Percentiles rank a stretch among this genome's conserved stretches.
phyloP scores from a whole-genome alignment of 2,329 filamentous ascomycete genomes.

The Blastomyces parvus region DNA sequence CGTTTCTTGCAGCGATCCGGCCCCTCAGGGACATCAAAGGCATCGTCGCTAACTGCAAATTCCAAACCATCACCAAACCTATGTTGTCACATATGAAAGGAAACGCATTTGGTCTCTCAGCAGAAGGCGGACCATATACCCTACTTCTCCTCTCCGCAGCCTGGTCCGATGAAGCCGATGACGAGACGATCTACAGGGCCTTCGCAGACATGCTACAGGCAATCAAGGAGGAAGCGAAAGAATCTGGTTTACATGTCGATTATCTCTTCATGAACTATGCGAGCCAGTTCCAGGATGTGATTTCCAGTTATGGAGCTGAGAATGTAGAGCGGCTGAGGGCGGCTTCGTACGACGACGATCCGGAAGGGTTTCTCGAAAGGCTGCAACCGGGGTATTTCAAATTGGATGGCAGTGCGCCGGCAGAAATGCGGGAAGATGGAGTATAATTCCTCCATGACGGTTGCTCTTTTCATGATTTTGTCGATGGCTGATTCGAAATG shows the following conservation, averaged over 20 bases:
- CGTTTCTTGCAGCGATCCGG: conserved; percentile 19
- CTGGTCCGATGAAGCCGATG: conserved; percentile 27
- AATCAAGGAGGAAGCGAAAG: conserved; percentile 24
- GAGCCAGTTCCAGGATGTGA: conserved; percentile 34
- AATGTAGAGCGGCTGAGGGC: conserved; percentile 18
- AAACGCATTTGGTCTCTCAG: conserved; percentile 28
- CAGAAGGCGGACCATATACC: conserved; percentile 18
- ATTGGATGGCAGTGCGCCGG: not conserved
- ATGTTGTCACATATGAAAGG: conserved; percentile 24
- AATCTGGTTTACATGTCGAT: conserved; percentile 20
- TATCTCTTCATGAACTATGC: conserved; percentile 44
- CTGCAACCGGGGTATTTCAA: conserved; percentile 2
- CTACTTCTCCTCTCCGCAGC: conserved; percentile 23
- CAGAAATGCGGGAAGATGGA: not conserved
- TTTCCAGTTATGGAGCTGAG: conserved; percentile 34
- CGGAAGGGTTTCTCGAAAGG: not conserved
- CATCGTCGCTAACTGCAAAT: conserved; percentile 17
- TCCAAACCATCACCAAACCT: conserved; percentile 27
- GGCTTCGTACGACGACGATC: not conserved
- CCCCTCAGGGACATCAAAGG: conserved; percentile 11
- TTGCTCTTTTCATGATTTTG: not conserved
- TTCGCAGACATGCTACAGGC: conserved; percentile 22
- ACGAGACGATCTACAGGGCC: conserved; percentile 21
- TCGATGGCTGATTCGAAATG: not conserved
- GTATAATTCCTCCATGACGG: not conserved